These are phyloP conservation scores for Kuraishia floccosa DNA, from an alignment of 805 yeast genomes.

Conservation along the genomic window DNA sequence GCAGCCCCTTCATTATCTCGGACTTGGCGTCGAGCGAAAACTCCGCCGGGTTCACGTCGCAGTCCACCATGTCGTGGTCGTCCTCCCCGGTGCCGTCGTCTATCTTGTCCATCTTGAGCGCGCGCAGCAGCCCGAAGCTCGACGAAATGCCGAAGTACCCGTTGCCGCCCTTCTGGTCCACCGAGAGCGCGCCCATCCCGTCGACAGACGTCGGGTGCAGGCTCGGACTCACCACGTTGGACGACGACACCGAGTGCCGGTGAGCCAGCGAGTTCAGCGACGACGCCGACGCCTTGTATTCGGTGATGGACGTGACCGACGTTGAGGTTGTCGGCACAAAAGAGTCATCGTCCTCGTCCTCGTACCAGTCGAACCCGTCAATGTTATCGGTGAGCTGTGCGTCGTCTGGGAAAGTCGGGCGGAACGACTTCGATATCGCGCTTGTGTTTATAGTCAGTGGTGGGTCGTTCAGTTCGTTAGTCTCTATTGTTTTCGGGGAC, in stretches of 20 bases:
- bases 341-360: constrained; percentile 20
- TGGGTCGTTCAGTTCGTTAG: too few relatives aligned
- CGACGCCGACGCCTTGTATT: constrained; percentile 6
- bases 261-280: constrained; percentile 8
- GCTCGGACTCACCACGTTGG: constrained; percentile 2
- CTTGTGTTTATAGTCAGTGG: too few relatives aligned
- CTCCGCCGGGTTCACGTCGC: neutral
- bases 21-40: neutral
- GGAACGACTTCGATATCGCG: constrained; percentile 3
- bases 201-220: constrained; percentile 20
- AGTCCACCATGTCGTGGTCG: neutral
- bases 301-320: constrained; percentile 4
- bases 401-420: constrained; percentile 15
- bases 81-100: neutral
- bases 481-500: neutral
- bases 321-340: constrained; percentile 6
- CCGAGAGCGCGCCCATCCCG: constrained; percentile 55
- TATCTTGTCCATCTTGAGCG: constrained; percentile 12
- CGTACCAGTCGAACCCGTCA: constrained; percentile 51
- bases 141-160: constrained; percentile 64
- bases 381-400: constrained; percentile 14
- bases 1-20: neutral
- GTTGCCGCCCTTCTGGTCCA: constrained; percentile 31
- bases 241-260: constrained; percentile 5
- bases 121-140: constrained; percentile 40